Evolutionary conservation across 2,329 filamentous ascomycete species (phyloP).

Genomic region (Tolypocladium guangdongense): DNA sequence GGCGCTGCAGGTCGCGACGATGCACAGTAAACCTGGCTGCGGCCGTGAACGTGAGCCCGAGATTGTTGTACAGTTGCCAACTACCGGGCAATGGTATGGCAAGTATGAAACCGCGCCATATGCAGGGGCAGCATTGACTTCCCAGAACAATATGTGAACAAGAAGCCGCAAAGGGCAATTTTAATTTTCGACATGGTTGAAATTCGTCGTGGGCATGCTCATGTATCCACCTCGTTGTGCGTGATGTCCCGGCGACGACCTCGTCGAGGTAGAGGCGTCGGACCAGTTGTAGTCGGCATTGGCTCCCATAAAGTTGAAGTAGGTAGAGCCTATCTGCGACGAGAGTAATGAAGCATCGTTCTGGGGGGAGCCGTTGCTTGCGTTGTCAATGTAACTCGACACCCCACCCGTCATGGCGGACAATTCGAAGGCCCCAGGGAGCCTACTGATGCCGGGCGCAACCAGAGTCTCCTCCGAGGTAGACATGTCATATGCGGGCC

Average conservation of each 20-base stretch:
- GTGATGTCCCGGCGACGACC: constrained; percentile 21
- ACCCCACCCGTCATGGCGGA: constrained; percentile 26
- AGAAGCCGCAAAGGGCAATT: not conserved
- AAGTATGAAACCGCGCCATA: not conserved
- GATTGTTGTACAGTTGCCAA: not conserved
- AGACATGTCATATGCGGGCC: constrained; percentile 26
- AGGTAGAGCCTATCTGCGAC: constrained; percentile 29
- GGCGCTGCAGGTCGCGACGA: not conserved
- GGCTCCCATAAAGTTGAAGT: constrained; percentile 24
- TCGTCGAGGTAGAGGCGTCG: constrained; percentile 25
- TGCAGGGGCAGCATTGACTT: not conserved
- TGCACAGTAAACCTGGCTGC: not conserved
- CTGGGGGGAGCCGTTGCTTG: constrained; percentile 23
- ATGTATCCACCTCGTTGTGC: constrained; percentile 22
- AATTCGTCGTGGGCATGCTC: constrained; percentile 19
- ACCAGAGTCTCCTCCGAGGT: constrained; percentile 37
- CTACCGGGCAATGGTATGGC: not conserved
- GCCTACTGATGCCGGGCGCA: constrained; percentile 33
- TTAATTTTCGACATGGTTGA: constrained; percentile 9
- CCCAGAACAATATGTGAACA: not conserved
- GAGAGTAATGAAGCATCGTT: constrained; percentile 37
- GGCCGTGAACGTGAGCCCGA: not conserved
- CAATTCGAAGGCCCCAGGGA: constrained; percentile 36
- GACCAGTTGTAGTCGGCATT: constrained; percentile 43
- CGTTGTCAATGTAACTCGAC: constrained; percentile 33